Conservation (phyloP, 345 rosid genomes). For the Sonneratia caseolaris region DNA sequence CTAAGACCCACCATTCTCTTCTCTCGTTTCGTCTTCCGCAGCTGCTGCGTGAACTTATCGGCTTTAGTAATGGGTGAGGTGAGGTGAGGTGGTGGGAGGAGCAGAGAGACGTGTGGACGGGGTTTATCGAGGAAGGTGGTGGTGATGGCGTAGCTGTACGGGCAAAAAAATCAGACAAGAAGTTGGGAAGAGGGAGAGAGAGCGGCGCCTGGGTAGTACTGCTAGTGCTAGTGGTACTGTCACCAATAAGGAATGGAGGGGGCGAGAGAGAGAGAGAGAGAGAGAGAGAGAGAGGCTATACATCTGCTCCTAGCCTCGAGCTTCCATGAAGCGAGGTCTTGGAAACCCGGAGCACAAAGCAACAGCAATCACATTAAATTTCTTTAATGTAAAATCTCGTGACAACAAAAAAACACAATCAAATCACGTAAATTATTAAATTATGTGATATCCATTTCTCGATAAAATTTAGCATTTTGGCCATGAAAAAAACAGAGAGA, state of each 20-base stretch:
- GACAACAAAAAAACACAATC: too few relatives aligned
- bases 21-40: not conserved
- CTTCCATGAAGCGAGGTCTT: too few relatives aligned
- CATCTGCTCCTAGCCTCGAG: too few relatives aligned
- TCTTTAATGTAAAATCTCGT: too few relatives aligned
- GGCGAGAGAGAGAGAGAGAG: constrained; percentile 15
- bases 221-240: constrained; percentile 18
- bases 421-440: too few relatives aligned
- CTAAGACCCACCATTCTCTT: too few relatives aligned
- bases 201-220: constrained; percentile 45
- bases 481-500: too few relatives aligned
- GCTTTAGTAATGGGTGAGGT: not conserved
- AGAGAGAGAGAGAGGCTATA: not conserved
- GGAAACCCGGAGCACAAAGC: too few relatives aligned
- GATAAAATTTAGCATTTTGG: too few relatives aligned
- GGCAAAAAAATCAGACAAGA: too few relatives aligned
- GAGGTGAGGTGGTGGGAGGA: not conserved
- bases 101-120: not conserved
- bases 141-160: not conserved
- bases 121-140: constrained; percentile 2
- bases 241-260: constrained; percentile 25
- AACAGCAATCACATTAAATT: too few relatives aligned
- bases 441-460: too few relatives aligned
- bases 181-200: constrained; percentile 17
- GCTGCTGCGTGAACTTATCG: not conserved